Base-by-base conservation (phyloP, 306 rosid genomes). In the Dalbergia cochinchinensis region DNA sequence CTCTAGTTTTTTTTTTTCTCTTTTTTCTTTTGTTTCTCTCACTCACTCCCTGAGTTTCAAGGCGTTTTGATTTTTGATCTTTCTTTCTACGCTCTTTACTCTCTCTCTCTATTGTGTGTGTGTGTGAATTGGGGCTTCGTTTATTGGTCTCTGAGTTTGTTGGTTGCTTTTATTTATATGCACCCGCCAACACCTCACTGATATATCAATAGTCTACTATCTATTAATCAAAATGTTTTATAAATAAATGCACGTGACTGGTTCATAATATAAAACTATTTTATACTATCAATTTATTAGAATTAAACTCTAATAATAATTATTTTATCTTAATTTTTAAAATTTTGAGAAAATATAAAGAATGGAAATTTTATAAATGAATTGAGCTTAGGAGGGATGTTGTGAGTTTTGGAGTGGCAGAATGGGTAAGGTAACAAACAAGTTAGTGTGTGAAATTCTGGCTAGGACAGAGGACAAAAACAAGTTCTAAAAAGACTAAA, bases 141-240 rank as follows among this genome's bases (percentile, higher is more conserved):
- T 65, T 54, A 75, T 81, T 76, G 86, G 87, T 74, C 87, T 79
- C 45, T 42, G 48, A 72, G 81, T 82, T 85, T 79, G 79, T 83
- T 85, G 70, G 86, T 65, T 79, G 74, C 72, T 79, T 80, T 83
- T 79, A 50, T 71, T 83, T 83, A 77, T 65, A 26, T 78, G 59
- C 72, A 82, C 89, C 87, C 89, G 91, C 95, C 95, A 86, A 85
- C 85, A 85, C 83, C 15, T 33, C 22, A 26, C 2, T 26, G 31
- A 26, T 26, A 26, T 26, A 26, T 2, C 31, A 26, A 26, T 26
- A 26, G 2, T 26, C 31, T 1, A 26, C 31, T 26, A 26, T 26
- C 31, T 26, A 26, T 2, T 26, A 1, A 26, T 26, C 2, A 26
- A 2, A 26, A 26, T 1, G 2, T 0, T 26, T 26, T 26, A 26